These are phyloP conservation scores for Ophiocordyceps camponoti-floridani DNA, from an alignment of 2,329 filamentous ascomycete genomes.

Conservation along the genomic window DNA sequence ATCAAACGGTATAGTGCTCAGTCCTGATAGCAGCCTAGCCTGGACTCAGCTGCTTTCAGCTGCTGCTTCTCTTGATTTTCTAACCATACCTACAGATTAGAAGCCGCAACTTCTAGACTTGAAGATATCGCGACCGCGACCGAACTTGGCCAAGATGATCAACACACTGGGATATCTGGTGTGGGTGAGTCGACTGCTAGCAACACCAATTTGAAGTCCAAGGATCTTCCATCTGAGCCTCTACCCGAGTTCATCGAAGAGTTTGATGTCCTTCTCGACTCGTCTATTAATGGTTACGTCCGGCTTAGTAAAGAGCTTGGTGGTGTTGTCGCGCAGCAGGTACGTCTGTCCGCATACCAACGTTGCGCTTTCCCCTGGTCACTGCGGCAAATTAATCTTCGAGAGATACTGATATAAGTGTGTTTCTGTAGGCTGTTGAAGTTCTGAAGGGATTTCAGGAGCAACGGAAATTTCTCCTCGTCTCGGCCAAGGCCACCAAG, in stretches of 20 bases:
- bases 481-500: constrained; percentile 83
- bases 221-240: constrained; percentile 22
- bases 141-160: constrained; percentile 35
- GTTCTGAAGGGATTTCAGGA: constrained; percentile 55
- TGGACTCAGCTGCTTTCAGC: background rate
- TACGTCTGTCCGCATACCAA: constrained; percentile 16
- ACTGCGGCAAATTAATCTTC: too few species aligned
- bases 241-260: constrained; percentile 69
- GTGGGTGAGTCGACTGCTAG: constrained; percentile 14
- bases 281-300: constrained; percentile 61
- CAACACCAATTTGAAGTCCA: constrained; percentile 20
- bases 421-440: constrained; percentile 23
- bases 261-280: constrained; percentile 64
- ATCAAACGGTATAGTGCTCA: constrained; percentile 66
- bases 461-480: constrained; percentile 73
- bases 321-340: constrained; percentile 63
- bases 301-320: constrained; percentile 63
- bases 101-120: constrained; percentile 87
- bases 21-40: background rate
- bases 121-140: constrained; percentile 85
- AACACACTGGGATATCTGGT: constrained; percentile 10
- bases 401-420: too few species aligned
- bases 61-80: constrained; percentile 10
- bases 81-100: constrained; percentile 52
- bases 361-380: background rate